Evolutionary conservation across 2,329 filamentous ascomycete genomes (phyloP).

Genomic region (Balansia obtecta): DNA sequence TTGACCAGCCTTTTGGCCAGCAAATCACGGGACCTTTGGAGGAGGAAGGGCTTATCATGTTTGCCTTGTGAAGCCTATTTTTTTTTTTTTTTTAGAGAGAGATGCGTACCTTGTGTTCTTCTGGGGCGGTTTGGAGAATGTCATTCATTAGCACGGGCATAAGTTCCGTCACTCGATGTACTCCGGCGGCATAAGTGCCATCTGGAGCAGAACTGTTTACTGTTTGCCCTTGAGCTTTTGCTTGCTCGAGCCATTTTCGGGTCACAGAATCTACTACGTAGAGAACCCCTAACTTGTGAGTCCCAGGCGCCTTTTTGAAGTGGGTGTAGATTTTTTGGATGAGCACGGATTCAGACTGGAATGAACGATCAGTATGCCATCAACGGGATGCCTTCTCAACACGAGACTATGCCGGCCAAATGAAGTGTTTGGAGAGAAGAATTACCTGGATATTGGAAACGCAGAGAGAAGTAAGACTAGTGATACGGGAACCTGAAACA

Average conservation of each 20-base stretch:
- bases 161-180: conserved; percentile 92
- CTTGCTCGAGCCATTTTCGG: conserved; percentile 95
- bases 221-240: conserved; percentile 72
- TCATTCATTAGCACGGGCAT: conserved; percentile 92
- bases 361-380: conserved; percentile 11
- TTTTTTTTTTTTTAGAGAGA: no score
- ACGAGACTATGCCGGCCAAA: neutral
- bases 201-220: conserved; percentile 71
- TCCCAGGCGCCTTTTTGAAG: conserved; percentile 87
- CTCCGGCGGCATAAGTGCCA: conserved; percentile 88
- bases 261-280: conserved; percentile 99
- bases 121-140: conserved; percentile 75
- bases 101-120: conserved; percentile 90
- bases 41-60: neutral
- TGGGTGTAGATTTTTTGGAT: conserved; percentile 95
- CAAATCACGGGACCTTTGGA: conserved; percentile 1
- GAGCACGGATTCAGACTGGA: conserved; percentile 80
- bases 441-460: conserved; percentile 80
- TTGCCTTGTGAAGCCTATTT: neutral
- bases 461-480: conserved; percentile 74
- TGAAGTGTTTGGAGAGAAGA: neutral
- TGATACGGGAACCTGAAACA: conserved; percentile 86
- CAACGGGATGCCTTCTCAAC: neutral
- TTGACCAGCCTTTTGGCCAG: neutral
- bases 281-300: conserved; percentile 96